phyloP scores from a whole-genome alignment of 2,329 filamentous ascomycete species.

The Cladosporium sp. region DNA sequence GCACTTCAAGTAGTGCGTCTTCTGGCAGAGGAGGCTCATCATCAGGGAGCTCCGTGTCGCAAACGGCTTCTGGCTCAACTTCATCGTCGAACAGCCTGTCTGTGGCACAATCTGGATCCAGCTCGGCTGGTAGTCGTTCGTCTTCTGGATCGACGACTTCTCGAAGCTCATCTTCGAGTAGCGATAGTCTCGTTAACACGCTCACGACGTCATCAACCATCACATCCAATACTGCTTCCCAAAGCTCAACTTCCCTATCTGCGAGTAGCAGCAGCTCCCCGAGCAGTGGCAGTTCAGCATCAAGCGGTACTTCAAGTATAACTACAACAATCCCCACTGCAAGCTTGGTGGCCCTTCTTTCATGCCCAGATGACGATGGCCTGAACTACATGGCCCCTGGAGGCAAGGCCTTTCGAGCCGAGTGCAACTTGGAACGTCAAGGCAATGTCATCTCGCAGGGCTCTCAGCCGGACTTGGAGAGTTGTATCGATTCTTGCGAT shows the following conservation, averaged over 20 bases:
- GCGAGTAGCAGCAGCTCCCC: too few species aligned
- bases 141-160: too few species aligned
- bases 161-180: too few species aligned
- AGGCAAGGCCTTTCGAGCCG: conserved; percentile 21
- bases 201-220: too few species aligned
- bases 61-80: too few species aligned
- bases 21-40: background rate
- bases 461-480: conserved; percentile 18
- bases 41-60: background rate
- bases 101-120: too few species aligned
- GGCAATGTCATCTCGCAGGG: conserved; percentile 15
- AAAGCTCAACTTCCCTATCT: too few species aligned
- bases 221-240: too few species aligned
- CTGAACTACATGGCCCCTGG: conserved; percentile 21
- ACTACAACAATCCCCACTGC: conserved; percentile 17
- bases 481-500: conserved; percentile 23
- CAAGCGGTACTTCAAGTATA: too few species aligned
- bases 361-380: conserved; percentile 24
- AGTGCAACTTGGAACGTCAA: conserved; percentile 18
- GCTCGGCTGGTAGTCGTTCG: too few species aligned
- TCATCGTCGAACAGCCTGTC: too few species aligned
- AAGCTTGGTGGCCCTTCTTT: conserved; percentile 16
- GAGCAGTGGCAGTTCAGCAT: background rate
- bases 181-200: too few species aligned
- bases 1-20: conserved; percentile 1